Conservation (phyloP, 805 yeast genomes). For the Candida germanica region DNA sequence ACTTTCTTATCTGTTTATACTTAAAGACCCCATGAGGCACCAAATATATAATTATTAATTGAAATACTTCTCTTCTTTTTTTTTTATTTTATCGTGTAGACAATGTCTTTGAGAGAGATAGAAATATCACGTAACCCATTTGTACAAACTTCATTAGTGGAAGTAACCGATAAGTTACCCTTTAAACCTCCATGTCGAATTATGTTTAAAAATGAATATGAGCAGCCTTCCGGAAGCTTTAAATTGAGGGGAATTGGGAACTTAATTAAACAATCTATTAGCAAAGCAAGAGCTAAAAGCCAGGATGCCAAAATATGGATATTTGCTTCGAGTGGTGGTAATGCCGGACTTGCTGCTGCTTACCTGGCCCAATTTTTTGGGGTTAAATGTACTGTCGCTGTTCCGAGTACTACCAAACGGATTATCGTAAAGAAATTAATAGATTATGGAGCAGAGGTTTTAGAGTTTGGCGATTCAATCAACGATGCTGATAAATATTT, state of each 20-base stretch:
- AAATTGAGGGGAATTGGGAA: constrained; percentile 56
- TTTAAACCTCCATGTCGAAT: constrained; percentile 39
- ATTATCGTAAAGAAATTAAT: constrained; percentile 19
- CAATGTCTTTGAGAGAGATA: constrained; percentile 4
- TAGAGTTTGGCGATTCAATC: constrained; percentile 26
- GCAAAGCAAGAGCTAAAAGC: constrained; percentile 19
- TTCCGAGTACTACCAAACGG: constrained; percentile 23
- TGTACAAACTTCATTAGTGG: constrained; percentile 37
- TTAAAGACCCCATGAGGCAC: background rate
- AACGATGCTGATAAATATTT: constrained; percentile 32
- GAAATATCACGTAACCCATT: constrained; percentile 8
- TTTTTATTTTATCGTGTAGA: background rate
- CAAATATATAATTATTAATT: too few relatives aligned
- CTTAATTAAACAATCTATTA: constrained; percentile 34
- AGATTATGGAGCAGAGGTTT: constrained; percentile 21
- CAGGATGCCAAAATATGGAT: constrained; percentile 21
- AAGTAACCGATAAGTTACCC: constrained; percentile 32
- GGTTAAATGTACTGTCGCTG: constrained; percentile 29
- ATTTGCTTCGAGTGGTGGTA: constrained; percentile 34
- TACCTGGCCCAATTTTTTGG: constrained; percentile 20
- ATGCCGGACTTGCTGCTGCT: constrained; percentile 37
- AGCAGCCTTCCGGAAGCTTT: constrained; percentile 59
- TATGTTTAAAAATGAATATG: constrained; percentile 48
- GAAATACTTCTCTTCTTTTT: background rate
- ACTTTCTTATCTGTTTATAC: background rate